Evolutionary conservation across 495 filamentous ascomycete species (phyloP).

Genomic region (Ramalina peruviana): DNA sequence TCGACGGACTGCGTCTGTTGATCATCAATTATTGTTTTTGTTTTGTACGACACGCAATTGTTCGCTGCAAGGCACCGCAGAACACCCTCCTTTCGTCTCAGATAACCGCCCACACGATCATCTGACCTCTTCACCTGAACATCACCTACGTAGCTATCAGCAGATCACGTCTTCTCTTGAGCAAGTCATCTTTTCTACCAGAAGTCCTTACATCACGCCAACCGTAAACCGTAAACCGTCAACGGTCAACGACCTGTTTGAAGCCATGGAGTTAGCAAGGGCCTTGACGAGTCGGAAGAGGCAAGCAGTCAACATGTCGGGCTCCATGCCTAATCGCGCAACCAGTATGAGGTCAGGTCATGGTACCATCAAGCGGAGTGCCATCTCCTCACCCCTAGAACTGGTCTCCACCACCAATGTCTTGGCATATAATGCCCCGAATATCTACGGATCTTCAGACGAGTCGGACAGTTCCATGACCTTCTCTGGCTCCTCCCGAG

Average conservation of each 20-base stretch:
- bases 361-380: constrained; percentile 35
- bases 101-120: background rate
- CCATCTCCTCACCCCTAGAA: constrained; percentile 81
- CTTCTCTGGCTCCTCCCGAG: constrained; percentile 39
- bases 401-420: constrained; percentile 91
- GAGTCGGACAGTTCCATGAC: constrained; percentile 51
- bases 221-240: constrained; percentile 3
- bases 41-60: constrained; percentile 1
- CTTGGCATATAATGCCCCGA: constrained; percentile 85
- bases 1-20: constrained; percentile 1
- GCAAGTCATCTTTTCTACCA: constrained; percentile 10
- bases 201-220: constrained; percentile 22
- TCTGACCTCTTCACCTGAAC: constrained; percentile 1
- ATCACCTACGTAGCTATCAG: background rate
- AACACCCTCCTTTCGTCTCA: constrained; percentile 11
- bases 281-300: constrained; percentile 52
- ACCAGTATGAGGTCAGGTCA: constrained; percentile 32
- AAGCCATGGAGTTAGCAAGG: constrained; percentile 41
- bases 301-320: constrained; percentile 31
- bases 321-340: constrained; percentile 35
- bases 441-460: constrained; percentile 45
- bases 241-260: constrained; percentile 16
- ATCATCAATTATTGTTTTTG: constrained; percentile 1
- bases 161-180: constrained; percentile 1
- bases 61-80: constrained; percentile 10